A percentile compares a stretch with the other conserved stretches of the same genome.
These are phyloP conservation scores for Vitis hybrid DNA, from an alignment of 177 flowering plant species.

Conservation along the genomic window DNA sequence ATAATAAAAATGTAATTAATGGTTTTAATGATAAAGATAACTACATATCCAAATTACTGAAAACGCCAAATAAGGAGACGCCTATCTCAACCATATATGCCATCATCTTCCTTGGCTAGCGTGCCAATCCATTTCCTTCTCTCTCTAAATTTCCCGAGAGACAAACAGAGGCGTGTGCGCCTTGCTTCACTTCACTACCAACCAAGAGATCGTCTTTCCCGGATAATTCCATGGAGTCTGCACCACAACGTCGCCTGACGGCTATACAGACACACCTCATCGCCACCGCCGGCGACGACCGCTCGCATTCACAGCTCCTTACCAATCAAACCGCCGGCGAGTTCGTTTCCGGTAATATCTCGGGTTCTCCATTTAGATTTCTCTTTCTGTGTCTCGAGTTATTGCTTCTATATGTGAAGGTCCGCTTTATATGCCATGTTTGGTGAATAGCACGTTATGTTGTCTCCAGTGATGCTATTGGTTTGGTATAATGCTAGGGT, in stretches of 20 bases:
- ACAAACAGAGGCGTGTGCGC: slow-evolving; percentile 3
- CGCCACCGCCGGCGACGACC: slow-evolving; percentile 18
- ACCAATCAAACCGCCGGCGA: slow-evolving; percentile 53
- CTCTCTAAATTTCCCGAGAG: slow-evolving; percentile 6
- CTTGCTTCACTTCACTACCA: no score
- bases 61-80: not conserved
- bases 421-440: no score
- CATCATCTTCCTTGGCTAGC: not conserved
- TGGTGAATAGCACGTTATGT: no score
- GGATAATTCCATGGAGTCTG: slow-evolving; percentile 33
- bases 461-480: no score
- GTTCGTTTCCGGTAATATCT: slow-evolving; percentile 41
- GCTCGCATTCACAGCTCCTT: slow-evolving; percentile 28
- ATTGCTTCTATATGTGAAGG: not conserved
- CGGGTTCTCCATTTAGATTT: not conserved
- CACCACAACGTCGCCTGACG: slow-evolving; percentile 53
- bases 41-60: no score
- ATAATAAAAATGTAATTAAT: no score
- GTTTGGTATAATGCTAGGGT: no score
- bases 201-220: not conserved
- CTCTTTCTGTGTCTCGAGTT: not conserved
- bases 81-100: slow-evolving; percentile 4
- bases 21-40: no score
- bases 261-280: slow-evolving; percentile 49
- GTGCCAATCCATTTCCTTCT: not conserved